phyloP scores from a whole-genome alignment of 2,329 filamentous ascomycete genomes.

The Colletotrichum incanum region DNA sequence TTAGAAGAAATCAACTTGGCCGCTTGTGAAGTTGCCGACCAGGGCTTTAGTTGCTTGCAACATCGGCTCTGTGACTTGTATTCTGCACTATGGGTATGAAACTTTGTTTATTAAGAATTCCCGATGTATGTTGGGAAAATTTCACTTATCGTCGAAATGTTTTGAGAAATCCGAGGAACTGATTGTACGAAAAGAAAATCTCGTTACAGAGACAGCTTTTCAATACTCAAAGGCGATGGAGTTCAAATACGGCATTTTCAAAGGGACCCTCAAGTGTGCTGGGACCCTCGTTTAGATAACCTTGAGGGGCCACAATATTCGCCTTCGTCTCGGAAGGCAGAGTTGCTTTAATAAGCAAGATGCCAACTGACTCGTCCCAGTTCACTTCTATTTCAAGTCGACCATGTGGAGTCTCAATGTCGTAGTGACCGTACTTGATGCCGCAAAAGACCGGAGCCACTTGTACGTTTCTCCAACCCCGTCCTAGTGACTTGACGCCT shows the following conservation, averaged over 20 bases:
- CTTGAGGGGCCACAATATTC: conserved; percentile 1
- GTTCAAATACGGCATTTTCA: not conserved
- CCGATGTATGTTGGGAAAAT: too few relatives aligned
- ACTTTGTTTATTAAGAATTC: too few relatives aligned
- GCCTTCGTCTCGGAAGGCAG: conserved; percentile 9
- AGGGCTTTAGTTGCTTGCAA: too few relatives aligned
- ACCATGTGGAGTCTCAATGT: not conserved
- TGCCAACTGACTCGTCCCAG: not conserved
- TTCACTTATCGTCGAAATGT: too few relatives aligned
- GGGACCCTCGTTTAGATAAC: not conserved
- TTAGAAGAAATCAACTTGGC: too few relatives aligned
- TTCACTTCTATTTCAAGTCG: conserved; percentile 12
- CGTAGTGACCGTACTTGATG: conserved; percentile 1
- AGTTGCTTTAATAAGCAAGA: not conserved
- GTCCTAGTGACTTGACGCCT: conserved; percentile 23
- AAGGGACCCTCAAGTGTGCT: not conserved
- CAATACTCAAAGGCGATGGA: not conserved
- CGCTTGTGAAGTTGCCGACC: too few relatives aligned
- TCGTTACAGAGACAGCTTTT: not conserved
- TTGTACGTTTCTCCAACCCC: conserved; percentile 24
- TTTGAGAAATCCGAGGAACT: too few relatives aligned
- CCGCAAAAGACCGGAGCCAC: conserved; percentile 22
- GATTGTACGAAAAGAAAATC: too few relatives aligned
- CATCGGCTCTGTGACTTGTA: too few relatives aligned
- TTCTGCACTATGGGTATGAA: too few relatives aligned